Conservation (phyloP, 352 stramenopile species). For the Phytophthora citricola region DNA sequence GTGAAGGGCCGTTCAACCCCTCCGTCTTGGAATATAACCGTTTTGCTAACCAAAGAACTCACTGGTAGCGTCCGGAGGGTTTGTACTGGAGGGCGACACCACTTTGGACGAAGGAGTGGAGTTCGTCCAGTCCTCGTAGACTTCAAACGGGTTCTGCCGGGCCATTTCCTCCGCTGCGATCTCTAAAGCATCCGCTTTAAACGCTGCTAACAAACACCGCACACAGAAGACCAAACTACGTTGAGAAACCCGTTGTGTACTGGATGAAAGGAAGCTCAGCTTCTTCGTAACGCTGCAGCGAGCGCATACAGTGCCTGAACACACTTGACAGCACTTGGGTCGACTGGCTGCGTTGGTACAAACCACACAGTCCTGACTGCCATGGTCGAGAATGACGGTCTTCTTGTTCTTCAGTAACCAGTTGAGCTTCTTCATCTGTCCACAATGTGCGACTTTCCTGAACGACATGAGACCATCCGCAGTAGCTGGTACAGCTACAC, state of each 20-base stretch:
- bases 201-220: slow-evolving; percentile 29
- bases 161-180: slow-evolving; percentile 37
- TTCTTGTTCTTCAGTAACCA: slow-evolving; percentile 37
- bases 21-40: neutral
- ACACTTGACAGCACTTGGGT: slow-evolving; percentile 26
- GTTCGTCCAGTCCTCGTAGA: slow-evolving; percentile 26
- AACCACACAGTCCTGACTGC: slow-evolving; percentile 19
- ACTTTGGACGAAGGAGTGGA: slow-evolving; percentile 22
- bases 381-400: slow-evolving; percentile 22
- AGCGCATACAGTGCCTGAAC: slow-evolving; percentile 29
- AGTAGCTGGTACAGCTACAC: slow-evolving; percentile 22
- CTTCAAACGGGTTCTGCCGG: slow-evolving; percentile 25
- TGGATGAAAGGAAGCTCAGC: slow-evolving; percentile 35
- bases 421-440: slow-evolving; percentile 51
- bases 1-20: slow-evolving; percentile 1
- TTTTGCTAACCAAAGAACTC: slow-evolving; percentile 39
- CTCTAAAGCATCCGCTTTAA: slow-evolving; percentile 24
- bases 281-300: slow-evolving; percentile 33
- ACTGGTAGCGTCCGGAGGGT: slow-evolving; percentile 23
- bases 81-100: slow-evolving; percentile 31
- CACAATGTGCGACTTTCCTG: slow-evolving; percentile 28
- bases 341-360: slow-evolving; percentile 21
- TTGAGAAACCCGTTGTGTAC: slow-evolving; percentile 17
- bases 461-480: slow-evolving; percentile 39
- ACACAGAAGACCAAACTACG: slow-evolving; percentile 39